These are phyloP conservation scores for Fusarium nurragi DNA, from an alignment of 2,329 filamentous ascomycete genomes.

Conservation along the genomic window DNA sequence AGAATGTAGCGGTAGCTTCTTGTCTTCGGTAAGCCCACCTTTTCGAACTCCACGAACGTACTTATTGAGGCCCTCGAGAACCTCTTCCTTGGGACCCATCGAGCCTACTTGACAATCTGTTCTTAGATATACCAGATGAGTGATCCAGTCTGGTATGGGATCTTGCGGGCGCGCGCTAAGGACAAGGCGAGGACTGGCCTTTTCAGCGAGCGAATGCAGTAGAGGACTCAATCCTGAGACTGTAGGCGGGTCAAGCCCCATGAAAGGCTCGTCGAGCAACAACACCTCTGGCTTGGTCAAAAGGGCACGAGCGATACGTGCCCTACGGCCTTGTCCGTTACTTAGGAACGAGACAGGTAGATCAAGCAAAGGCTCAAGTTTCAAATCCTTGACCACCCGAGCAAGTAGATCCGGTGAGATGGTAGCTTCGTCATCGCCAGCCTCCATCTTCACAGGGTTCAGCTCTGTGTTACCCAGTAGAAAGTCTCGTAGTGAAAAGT, in stretches of 20 bases:
- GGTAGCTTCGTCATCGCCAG: constrained; percentile 56
- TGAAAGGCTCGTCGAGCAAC: constrained; percentile 92
- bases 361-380: constrained; percentile 73
- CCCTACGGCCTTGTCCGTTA: constrained; percentile 89
- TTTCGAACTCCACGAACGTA: constrained; percentile 59
- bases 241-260: constrained; percentile 91
- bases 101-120: constrained; percentile 71
- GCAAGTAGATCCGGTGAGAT: constrained; percentile 63
- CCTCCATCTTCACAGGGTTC: constrained; percentile 67
- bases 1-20: constrained; percentile 58
- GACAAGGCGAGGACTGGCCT: constrained; percentile 75
- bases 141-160: constrained; percentile 88
- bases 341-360: constrained; percentile 91
- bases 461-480: constrained; percentile 83
- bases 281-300: constrained; percentile 81
- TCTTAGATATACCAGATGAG: constrained; percentile 78
- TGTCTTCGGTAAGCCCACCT: constrained; percentile 57
- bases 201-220: constrained; percentile 72
- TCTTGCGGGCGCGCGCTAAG: constrained; percentile 87
- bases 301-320: constrained; percentile 87
- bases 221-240: constrained; percentile 76
- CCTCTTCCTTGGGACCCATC: constrained; percentile 71
- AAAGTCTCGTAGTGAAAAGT: constrained; percentile 86
- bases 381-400: constrained; percentile 74
- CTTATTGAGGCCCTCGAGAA: constrained; percentile 63